A percentile compares a stretch with the other conserved stretches of the same genome.
These are phyloP conservation scores for Pseudogymnoascus sp. DNA, from an alignment of 2,329 filamentous ascomycete genomes.

Conservation along the genomic window DNA sequence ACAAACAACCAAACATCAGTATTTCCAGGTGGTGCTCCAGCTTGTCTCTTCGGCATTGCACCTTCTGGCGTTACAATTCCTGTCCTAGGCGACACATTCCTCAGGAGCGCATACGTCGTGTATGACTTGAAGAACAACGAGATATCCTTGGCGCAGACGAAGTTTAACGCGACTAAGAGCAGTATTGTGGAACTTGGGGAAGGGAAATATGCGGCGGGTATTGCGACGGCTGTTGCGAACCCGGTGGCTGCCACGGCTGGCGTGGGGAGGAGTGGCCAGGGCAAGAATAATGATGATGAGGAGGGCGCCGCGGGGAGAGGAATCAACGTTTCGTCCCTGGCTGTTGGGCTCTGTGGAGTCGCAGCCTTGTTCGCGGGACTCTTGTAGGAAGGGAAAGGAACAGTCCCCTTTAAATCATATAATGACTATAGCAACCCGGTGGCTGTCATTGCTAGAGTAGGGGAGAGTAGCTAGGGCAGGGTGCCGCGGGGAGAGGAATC, in stretches of 20 bases:
- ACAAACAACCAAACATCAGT: conserved; percentile 38
- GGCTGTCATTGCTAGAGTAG: conserved; percentile 37
- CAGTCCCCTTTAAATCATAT: too few species aligned
- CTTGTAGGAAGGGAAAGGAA: background rate
- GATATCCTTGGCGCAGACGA: conserved; percentile 60
- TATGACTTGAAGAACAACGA: conserved; percentile 65
- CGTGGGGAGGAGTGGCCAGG: background rate
- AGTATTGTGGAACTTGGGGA: conserved; percentile 47
- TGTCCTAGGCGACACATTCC: conserved; percentile 65
- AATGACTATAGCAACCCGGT: too few species aligned
- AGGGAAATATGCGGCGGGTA: conserved; percentile 42
- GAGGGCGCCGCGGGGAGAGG: background rate
- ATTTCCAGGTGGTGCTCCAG: conserved; percentile 44
- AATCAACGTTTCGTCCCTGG: background rate
- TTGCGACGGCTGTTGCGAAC: conserved; percentile 42
- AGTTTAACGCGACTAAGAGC: conserved; percentile 45
- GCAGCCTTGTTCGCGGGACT: background rate
- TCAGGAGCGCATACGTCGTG: conserved; percentile 66
- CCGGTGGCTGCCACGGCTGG: conserved; percentile 43
- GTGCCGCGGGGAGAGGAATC: background rate
- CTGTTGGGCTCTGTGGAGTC: background rate
- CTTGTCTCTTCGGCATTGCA: conserved; percentile 60
- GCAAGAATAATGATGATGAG: background rate
- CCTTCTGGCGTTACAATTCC: conserved; percentile 47
- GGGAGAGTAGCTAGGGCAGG: background rate